A percentile compares a stretch with the other conserved stretches of the same genome.
Evolutionary conservation across 352 stramenopile species (phyloP).

Genomic region (Phytophthora melonis): DNA sequence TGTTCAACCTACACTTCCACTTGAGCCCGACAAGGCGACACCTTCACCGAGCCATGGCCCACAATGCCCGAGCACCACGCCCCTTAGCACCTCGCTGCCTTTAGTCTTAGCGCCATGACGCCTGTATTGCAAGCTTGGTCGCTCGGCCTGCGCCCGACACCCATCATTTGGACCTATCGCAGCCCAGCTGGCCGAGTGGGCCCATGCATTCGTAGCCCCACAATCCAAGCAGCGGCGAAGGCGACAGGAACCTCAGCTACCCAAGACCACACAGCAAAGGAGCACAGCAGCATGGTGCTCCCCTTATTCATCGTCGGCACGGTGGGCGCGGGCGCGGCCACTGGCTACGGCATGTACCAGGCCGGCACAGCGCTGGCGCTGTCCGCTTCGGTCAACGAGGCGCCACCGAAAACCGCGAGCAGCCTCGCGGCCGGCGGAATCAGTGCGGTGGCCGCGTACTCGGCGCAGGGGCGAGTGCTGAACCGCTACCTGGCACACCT

Average conservation of each 20-base stretch:
- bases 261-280: background rate
- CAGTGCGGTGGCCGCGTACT: slow-evolving; percentile 58
- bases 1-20: slow-evolving; percentile 1
- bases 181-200: slow-evolving; percentile 4
- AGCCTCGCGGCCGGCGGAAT: slow-evolving; percentile 45
- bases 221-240: slow-evolving; percentile 23
- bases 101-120: background rate
- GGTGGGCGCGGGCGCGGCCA: slow-evolving; percentile 50
- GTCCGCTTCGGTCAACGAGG: slow-evolving; percentile 33
- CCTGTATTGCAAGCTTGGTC: background rate
- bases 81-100: background rate
- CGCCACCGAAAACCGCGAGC: slow-evolving; percentile 56
- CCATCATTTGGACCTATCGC: slow-evolving; percentile 35
- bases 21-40: background rate
- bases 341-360: slow-evolving; percentile 79
- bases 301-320: slow-evolving; percentile 73
- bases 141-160: slow-evolving; percentile 1
- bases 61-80: background rate
- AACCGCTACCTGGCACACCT: slow-evolving; percentile 69
- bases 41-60: background rate
- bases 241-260: background rate
- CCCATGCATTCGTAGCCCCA: slow-evolving; percentile 4
- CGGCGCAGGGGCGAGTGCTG: slow-evolving; percentile 56
- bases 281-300: slow-evolving; percentile 59
- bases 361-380: slow-evolving; percentile 58